Percentiles rank a stretch among this genome's conserved stretches.
phyloP scores from a whole-genome alignment of 1,139 yeast species.

The Sugiyamaella novakii region DNA sequence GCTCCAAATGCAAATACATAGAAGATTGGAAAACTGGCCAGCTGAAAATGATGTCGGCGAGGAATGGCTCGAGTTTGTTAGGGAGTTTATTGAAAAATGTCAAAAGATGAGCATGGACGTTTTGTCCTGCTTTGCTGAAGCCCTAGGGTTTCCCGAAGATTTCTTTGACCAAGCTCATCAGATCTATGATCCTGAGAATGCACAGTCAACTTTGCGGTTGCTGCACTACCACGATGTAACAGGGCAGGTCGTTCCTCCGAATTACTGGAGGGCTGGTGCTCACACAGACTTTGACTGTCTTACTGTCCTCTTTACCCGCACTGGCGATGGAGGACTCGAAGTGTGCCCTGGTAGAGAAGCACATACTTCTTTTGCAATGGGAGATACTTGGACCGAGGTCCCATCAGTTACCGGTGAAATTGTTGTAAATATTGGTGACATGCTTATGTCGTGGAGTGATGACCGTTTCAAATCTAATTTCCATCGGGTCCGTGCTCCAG shows the following conservation, averaged over 20 bases:
- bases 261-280: slow-evolving; percentile 14
- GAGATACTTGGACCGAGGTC: slow-evolving; percentile 3
- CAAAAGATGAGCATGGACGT: slow-evolving; percentile 2
- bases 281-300: slow-evolving; percentile 19
- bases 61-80: slow-evolving; percentile 3
- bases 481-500: slow-evolving; percentile 24
- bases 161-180: slow-evolving; percentile 6
- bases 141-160: slow-evolving; percentile 12
- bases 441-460: slow-evolving; percentile 23
- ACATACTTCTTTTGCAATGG: neutral
- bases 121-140: slow-evolving; percentile 4
- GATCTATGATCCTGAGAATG: slow-evolving; percentile 3
- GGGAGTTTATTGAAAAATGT: slow-evolving; percentile 2
- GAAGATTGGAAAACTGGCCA: slow-evolving; percentile 16
- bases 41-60: slow-evolving; percentile 3
- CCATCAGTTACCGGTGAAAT: slow-evolving; percentile 20
- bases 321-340: slow-evolving; percentile 16
- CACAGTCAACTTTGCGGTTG: slow-evolving; percentile 1
- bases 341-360: slow-evolving; percentile 5
- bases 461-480: slow-evolving; percentile 23
- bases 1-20: slow-evolving; percentile 17
- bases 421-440: slow-evolving; percentile 22
- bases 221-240: slow-evolving; percentile 5
- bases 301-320: slow-evolving; percentile 16
- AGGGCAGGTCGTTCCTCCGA: slow-evolving; percentile 3